Evolutionary conservation across 2,329 filamentous ascomycete genomes (phyloP), one percentile per base, ranked within the genome.

Genomic region (Colletotrichum falcatum): DNA sequence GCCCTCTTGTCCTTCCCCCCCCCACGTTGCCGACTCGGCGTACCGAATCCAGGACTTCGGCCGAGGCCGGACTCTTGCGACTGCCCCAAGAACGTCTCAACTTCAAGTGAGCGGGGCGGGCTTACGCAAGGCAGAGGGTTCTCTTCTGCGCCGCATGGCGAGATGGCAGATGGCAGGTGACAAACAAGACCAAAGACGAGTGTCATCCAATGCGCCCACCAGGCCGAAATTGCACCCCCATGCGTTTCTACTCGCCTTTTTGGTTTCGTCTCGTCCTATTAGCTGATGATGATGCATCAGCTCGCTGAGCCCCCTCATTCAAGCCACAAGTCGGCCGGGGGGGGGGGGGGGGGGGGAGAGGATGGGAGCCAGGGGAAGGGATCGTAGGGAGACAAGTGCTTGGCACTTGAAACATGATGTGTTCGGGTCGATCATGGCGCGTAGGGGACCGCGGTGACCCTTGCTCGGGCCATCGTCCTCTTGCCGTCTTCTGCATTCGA

Each of bases 391-490:
- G 33, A 20, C 39, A 26, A 33, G 26, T n/a, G 59, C 66, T 70
- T 66, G 66, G 63, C 62, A 70, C 23, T 39, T 66, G 66, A 70
- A 70, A 70, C 66, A 61, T 55, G 39, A 66, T 49, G 55, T 58
- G 66, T 66, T 49, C 66, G 44, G 66, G 63, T 46, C 44, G 30
- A 61, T 61, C 58, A 49, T 12, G 42, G 44, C 30, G n/a, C 18
- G 26, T 46, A 16, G 56, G 9, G 9, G 20, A 14, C 28, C 16
- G 20, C 30, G 42, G 28, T 23, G 20, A 26, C 42, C 42, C 30
- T 23, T 5, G 11, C 23, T 33, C 28, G 20, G 26, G 39, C 5
- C 20, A 26, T 8, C 3, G 33, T 44, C 18, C n/a, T n/a, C n/a
- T n/a, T n/a, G n/a, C n/a, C n/a, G n/a, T n/a, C n/a, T n/a, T n/a